Percentiles rank a stretch among this genome's conserved stretches.
These are phyloP conservation scores for Entomortierella chlamydospora DNA, from an alignment of 192 early-diverging fungal genomes.

Conservation along the genomic window DNA sequence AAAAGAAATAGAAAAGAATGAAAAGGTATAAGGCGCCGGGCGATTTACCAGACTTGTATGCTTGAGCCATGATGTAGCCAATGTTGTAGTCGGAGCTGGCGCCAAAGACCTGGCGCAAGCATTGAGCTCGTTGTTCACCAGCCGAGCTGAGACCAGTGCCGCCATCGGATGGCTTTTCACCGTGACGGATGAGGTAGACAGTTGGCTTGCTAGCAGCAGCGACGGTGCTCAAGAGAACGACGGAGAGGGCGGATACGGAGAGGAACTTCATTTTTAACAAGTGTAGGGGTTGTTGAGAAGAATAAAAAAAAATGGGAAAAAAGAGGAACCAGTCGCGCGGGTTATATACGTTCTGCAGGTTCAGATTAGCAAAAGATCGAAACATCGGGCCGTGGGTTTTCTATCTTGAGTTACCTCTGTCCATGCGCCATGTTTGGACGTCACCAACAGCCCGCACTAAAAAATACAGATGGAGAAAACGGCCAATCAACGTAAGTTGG, in stretches of 20 bases:
- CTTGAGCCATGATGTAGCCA: slow-evolving; percentile 32
- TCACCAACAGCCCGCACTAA: no score
- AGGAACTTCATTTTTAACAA: slow-evolving; percentile 17
- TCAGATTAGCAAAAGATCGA: no score
- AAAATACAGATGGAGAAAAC: no score
- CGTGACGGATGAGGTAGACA: slow-evolving; percentile 31
- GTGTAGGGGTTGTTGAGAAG: slow-evolving; percentile 1
- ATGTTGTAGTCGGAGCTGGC: slow-evolving; percentile 25
- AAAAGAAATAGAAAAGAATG: slow-evolving; percentile 9
- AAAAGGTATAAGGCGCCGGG: neutral
- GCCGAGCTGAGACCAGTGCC: slow-evolving; percentile 18
- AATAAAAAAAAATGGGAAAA: slow-evolving; percentile 15
- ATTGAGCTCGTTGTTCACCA: slow-evolving; percentile 27
- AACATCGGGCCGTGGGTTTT: no score
- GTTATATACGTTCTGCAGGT: no score
- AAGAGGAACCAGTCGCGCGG: no score
- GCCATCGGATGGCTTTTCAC: slow-evolving; percentile 33
- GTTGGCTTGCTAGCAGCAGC: slow-evolving; percentile 20
- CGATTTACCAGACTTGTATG: slow-evolving; percentile 26
- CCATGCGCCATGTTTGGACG: no score
- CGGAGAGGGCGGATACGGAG: slow-evolving; percentile 13
- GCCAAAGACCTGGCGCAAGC: slow-evolving; percentile 19
- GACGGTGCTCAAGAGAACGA: slow-evolving; percentile 16
- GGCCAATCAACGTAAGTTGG: no score
- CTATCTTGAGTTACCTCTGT: no score